Conservation (phyloP, 1,284 basidiomycete species). For the Ceratobasidium sp. region DNA sequence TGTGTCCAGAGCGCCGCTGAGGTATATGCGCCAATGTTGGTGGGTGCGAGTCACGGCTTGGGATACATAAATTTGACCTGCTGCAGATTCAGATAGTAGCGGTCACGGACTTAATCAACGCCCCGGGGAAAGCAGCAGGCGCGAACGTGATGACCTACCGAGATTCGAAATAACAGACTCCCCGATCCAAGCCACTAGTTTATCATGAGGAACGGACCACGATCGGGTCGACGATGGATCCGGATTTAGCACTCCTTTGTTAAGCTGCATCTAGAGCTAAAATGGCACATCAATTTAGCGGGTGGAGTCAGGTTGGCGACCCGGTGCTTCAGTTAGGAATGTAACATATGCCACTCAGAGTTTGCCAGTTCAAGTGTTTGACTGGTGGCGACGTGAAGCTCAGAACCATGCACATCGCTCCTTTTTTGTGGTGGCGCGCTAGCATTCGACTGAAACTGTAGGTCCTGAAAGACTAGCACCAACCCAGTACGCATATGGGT, state of each 20-base stretch:
- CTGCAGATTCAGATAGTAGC: background rate
- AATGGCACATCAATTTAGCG: background rate
- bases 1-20: background rate
- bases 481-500: background rate
- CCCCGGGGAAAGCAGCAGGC: background rate
- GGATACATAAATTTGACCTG: no score
- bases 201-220: no score
- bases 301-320: constrained; percentile 1
- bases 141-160: background rate
- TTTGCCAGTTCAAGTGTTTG: background rate
- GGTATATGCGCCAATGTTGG: background rate
- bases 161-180: background rate
- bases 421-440: background rate
- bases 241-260: constrained; percentile 13
- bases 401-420: background rate
- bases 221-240: background rate
- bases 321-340: background rate
- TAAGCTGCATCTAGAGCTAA: background rate
- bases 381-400: background rate
- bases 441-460: background rate
- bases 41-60: no score
- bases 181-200: background rate
- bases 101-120: background rate
- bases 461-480: background rate
- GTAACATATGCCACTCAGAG: background rate